These are phyloP conservation scores for Mallotus japonicus DNA, from an alignment of 441 rosid genomes.

Conservation along the genomic window DNA sequence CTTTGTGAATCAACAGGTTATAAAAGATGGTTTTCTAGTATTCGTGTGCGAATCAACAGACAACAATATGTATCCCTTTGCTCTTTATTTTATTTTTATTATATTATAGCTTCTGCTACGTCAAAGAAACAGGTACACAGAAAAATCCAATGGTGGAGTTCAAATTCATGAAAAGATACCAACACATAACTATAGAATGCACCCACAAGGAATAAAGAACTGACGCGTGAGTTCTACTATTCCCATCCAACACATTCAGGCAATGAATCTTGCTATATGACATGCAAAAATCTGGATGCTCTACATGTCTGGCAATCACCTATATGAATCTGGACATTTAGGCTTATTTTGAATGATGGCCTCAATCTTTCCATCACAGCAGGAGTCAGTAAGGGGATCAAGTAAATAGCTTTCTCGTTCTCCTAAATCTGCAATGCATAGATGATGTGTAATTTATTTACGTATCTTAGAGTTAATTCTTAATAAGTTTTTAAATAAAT, in stretches of 20 bases:
- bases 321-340: slow-evolving; percentile 78
- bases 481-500: too few species aligned
- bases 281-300: not conserved
- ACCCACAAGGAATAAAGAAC: not conserved
- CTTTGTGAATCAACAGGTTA: too few species aligned
- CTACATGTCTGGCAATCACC: slow-evolving; percentile 33
- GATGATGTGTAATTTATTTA: too few species aligned
- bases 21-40: too few species aligned
- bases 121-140: not conserved
- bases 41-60: too few species aligned
- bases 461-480: too few species aligned
- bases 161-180: not conserved
- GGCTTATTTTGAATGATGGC: slow-evolving; percentile 79
- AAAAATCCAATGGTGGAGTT: not conserved
- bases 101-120: too few species aligned
- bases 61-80: too few species aligned
- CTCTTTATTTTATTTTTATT: too few species aligned
- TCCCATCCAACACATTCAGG: not conserved
- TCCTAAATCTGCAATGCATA: slow-evolving; percentile 65
- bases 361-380: slow-evolving; percentile 84
- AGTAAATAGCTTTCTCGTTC: slow-evolving; percentile 92
- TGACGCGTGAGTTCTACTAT: not conserved
- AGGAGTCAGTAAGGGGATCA: slow-evolving; percentile 77
- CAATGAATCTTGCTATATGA: not conserved
- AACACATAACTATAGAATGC: not conserved